Base-by-base conservation (phyloP, 1,284 basidiomycete genomes). In the Apiotrichum veenhuisii region DNA sequence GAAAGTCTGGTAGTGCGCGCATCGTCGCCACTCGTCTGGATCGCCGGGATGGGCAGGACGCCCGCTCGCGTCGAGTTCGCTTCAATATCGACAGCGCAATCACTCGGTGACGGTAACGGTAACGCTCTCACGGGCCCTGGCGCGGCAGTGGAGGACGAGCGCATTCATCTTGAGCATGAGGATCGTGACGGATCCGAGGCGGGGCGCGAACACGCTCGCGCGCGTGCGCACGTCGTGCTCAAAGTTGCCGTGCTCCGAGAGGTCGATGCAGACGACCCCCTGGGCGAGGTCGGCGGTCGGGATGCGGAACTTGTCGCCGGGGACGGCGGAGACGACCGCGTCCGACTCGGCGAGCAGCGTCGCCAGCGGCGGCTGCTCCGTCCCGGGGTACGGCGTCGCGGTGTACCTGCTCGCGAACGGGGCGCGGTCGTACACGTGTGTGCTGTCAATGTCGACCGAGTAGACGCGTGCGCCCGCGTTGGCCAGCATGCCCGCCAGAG, bases 381-480 rank as follows among this genome's bases (percentile, higher is more conserved):
- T 23, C 12, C 22, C 50, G 15, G 26, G 40, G 34, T 38, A 37
- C 25, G 44, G 33, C 14, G 49, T 37, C 18, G 27, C 40, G 26
- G 30, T 27, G 47, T 53, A 47, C 11, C 18, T 17, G 7, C 23
- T 34, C 1, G 30, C 52, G 14, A n/a, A 25, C 0, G 33, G 14
- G 11, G 3, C 7, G 20, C 42, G 33, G 22, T 52, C 30, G 50
- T 52, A 57, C n/a, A 58, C 15, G 17, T 57, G 46, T 12, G 37
- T 41, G 2, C 27, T 90, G 74, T 94, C 91, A 57, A 98, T 89
- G 75, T 98, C 95, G 23, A 91, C 90, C 11, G 90, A 93, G 72
- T 95, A 88, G 2, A 98, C 95, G 12, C 91, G 84, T 3, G 94
- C 94, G 38, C 95, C 95, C 71, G 98, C 95, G 73, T 98, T 98